Evolutionary conservation across 257 asterid species (phyloP).

Genomic region (Solanum gandarillasii): DNA sequence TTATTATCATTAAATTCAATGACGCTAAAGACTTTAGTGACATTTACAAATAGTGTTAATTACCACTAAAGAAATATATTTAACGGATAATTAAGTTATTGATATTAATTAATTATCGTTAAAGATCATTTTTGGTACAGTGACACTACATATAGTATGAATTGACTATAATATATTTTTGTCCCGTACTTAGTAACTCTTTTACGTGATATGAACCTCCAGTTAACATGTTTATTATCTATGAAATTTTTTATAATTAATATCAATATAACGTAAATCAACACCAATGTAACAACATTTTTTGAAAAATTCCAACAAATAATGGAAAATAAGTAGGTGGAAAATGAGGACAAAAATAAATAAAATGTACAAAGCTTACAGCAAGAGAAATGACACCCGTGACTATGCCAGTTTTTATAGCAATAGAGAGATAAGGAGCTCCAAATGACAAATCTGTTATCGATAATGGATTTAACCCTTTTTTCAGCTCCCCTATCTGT

Average conservation of each 20-base stretch:
- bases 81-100: too few relatives aligned
- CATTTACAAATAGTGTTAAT: too few relatives aligned
- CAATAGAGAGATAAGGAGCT: slow-evolving; percentile 39
- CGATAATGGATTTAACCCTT: slow-evolving; percentile 87
- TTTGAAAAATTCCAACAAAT: not conserved
- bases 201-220: not conserved
- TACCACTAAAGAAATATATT: too few relatives aligned
- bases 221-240: not conserved
- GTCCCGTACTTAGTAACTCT: not conserved
- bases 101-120: too few relatives aligned
- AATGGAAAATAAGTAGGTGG: not conserved
- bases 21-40: too few relatives aligned
- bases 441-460: slow-evolving; percentile 71
- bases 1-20: too few relatives aligned
- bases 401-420: slow-evolving; percentile 84
- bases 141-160: not conserved
- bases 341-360: not conserved
- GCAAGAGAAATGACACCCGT: slow-evolving; percentile 86
- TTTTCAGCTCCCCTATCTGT: slow-evolving; percentile 87
- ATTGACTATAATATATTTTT: not conserved
- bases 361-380: slow-evolving; percentile 25
- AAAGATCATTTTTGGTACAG: too few relatives aligned
- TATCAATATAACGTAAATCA: too few relatives aligned
- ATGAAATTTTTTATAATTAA: not conserved
- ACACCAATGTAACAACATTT: not conserved